These are phyloP conservation scores for Cryphonectria radicalis DNA, from an alignment of 2,329 filamentous ascomycete genomes.

Conservation along the genomic window DNA sequence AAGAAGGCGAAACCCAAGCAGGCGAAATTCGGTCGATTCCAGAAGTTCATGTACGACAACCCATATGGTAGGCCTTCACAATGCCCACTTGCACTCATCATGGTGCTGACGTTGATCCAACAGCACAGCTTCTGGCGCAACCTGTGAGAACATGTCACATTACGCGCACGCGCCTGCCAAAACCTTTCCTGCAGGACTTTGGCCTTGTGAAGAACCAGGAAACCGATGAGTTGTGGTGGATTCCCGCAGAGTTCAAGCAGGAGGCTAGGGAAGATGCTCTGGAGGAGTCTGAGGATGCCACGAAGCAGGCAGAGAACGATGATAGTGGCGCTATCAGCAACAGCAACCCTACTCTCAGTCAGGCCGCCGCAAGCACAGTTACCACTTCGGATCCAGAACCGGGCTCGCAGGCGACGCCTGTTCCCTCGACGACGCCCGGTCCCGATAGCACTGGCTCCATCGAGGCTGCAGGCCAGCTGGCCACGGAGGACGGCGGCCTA, in stretches of 20 bases:
- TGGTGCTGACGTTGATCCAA: conserved; percentile 9
- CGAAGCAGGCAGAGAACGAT: conserved; percentile 2
- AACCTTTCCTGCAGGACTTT: conserved; percentile 67
- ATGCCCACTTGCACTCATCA: neutral
- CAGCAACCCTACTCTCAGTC: neutral
- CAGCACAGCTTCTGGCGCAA: conserved; percentile 66
- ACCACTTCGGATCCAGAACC: neutral
- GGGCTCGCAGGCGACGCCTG: neutral
- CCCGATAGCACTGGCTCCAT: neutral
- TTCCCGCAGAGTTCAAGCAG: conserved; percentile 45
- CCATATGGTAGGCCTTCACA: conserved; percentile 59
- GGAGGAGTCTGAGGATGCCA: conserved; percentile 14
- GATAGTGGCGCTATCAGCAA: neutral
- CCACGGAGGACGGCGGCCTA: neutral
- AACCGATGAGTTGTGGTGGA: conserved; percentile 57
- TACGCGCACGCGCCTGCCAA: conserved; percentile 56
- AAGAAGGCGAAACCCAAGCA: conserved; percentile 41
- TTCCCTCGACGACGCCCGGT: neutral
- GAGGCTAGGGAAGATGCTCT: conserved; percentile 1
- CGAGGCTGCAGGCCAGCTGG: neutral
- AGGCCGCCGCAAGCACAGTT: neutral
- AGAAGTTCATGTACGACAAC: conserved; percentile 63
- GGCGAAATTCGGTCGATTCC: conserved; percentile 47
- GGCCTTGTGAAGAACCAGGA: conserved; percentile 59
- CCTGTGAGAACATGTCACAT: conserved; percentile 61